phyloP scores from a whole-genome alignment of 495 filamentous ascomycete species.

The Neurospora sp. region DNA sequence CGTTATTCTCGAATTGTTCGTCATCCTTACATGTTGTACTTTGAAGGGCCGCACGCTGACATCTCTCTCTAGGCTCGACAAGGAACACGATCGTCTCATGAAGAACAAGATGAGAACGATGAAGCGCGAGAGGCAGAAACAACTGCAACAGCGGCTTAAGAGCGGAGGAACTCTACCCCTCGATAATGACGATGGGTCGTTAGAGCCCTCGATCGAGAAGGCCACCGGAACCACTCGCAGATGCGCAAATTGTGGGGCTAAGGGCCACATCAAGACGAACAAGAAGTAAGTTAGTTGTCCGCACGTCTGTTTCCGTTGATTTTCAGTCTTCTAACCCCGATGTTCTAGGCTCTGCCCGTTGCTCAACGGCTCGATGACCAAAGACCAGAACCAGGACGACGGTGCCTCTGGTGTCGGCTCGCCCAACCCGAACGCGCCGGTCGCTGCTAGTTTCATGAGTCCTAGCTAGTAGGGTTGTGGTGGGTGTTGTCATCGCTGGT shows the following conservation, averaged over 20 bases:
- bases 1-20: conserved; percentile 23
- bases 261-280: conserved; percentile 98
- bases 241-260: conserved; percentile 91
- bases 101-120: conserved; percentile 86
- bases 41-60: conserved; percentile 1
- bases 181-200: conserved; percentile 28
- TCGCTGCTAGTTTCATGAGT: conserved; percentile 24
- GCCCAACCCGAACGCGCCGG: conserved; percentile 26
- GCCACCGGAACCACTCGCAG: conserved; percentile 69
- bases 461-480: neutral
- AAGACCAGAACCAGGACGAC: conserved; percentile 48
- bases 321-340: conserved; percentile 24
- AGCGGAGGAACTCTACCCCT: conserved; percentile 26
- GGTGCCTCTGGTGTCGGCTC: conserved; percentile 41
- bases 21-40: neutral
- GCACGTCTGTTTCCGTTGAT: neutral
- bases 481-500: neutral
- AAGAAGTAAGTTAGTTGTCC: conserved; percentile 60
- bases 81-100: conserved; percentile 70
- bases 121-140: conserved; percentile 85
- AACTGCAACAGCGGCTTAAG: conserved; percentile 33
- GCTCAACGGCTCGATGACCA: conserved; percentile 77
- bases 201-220: conserved; percentile 41
- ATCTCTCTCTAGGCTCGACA: conserved; percentile 44
- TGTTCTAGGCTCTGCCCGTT: conserved; percentile 67